Conservation (phyloP, 1,139 yeast species). For the Blastobotrys raffinosifermentans region DNA sequence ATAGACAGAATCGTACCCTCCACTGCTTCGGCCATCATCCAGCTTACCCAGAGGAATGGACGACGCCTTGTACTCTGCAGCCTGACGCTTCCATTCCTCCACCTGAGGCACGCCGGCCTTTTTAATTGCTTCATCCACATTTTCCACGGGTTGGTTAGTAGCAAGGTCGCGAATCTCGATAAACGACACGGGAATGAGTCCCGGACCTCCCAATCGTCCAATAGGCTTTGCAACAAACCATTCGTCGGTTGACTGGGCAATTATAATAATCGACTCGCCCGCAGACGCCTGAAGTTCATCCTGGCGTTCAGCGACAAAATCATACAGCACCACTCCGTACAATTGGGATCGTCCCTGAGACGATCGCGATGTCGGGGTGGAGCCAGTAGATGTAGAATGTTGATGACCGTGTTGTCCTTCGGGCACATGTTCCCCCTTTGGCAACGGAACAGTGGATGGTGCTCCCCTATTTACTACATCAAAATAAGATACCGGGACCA, state of each 20-base stretch:
- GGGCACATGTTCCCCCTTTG: not conserved
- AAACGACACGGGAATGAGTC: constrained; percentile 86
- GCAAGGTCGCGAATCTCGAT: constrained; percentile 79
- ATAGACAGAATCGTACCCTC: constrained; percentile 1
- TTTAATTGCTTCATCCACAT: constrained; percentile 50
- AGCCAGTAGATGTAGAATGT: constrained; percentile 3
- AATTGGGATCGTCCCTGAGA: constrained; percentile 32
- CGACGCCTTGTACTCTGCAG: constrained; percentile 89
- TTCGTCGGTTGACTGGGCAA: constrained; percentile 93
- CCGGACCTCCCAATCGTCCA: constrained; percentile 94
- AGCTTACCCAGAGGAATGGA: constrained; percentile 67
- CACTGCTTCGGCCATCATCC: constrained; percentile 24
- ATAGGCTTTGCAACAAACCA: constrained; percentile 98
- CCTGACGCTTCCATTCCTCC: constrained; percentile 89
- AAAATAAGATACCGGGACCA: constrained; percentile 82
- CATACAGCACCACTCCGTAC: constrained; percentile 68
- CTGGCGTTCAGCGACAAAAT: constrained; percentile 79
- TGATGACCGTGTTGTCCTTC: constrained; percentile 3
- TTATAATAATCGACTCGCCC: constrained; percentile 85
- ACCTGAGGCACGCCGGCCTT: constrained; percentile 78
- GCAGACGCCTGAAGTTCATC: constrained; percentile 81
- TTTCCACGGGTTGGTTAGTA: constrained; percentile 46
- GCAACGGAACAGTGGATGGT: constrained; percentile 36
- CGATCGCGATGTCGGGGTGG: constrained; percentile 7
- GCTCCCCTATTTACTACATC: constrained; percentile 63